These are phyloP conservation scores for Hibiscus tridactylites DNA, from an alignment of 345 rosid species.

Conservation along the genomic window DNA sequence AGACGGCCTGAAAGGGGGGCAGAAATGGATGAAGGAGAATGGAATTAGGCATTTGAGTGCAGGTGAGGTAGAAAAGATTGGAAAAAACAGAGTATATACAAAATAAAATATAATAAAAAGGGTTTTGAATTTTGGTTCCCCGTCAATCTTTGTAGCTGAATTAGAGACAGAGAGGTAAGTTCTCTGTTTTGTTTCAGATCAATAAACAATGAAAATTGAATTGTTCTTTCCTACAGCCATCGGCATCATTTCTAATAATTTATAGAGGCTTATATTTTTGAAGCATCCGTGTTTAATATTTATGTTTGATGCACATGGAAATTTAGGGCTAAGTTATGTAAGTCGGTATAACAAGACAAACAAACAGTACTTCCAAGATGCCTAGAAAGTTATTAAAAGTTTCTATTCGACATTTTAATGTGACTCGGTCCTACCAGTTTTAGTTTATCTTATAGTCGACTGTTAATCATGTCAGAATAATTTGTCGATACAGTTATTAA, in stretches of 20 bases:
- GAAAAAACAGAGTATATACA: conserved; percentile 40
- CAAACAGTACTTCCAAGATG: no score
- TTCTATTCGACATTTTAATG: no score
- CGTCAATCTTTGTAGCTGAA: neutral
- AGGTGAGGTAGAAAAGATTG: conserved; percentile 56
- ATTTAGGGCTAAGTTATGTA: no score
- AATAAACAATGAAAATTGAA: neutral
- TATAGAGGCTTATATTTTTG: neutral
- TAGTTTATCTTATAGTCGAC: no score
- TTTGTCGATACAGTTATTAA: no score
- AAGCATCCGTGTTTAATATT: neutral
- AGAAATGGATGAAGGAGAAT: conserved; percentile 48
- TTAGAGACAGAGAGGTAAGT: neutral
- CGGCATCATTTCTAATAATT: neutral
- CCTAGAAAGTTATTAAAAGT: no score
- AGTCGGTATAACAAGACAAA: no score
- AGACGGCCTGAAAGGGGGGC: conserved; percentile 25
- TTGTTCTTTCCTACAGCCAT: neutral
- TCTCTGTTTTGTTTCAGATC: conserved; percentile 3
- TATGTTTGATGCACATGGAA: neutral
- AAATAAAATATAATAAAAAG: neutral
- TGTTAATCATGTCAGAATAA: no score
- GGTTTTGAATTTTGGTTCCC: neutral
- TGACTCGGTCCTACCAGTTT: no score
- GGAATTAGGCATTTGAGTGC: conserved; percentile 52